These are phyloP conservation scores for Verruconis gallopava DNA, from an alignment of 2,329 filamentous ascomycete genomes.

Conservation along the genomic window DNA sequence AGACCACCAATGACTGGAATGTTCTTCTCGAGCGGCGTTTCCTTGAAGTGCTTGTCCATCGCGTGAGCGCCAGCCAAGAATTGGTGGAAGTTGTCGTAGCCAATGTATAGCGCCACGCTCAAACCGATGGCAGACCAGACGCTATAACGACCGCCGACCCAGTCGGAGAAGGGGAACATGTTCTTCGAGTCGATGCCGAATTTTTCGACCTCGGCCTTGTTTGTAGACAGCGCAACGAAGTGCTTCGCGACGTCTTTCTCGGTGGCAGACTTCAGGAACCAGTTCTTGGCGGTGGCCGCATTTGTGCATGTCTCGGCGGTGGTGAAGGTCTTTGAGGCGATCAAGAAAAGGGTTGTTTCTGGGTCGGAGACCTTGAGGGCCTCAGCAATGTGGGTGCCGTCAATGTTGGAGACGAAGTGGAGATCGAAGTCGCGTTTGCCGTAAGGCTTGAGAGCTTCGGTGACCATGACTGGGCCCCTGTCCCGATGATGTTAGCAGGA, in stretches of 20 bases:
- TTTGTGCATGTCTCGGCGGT: constrained; percentile 96
- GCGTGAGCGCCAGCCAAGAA: constrained; percentile 90
- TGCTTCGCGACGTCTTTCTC: constrained; percentile 84
- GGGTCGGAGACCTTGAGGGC: constrained; percentile 79
- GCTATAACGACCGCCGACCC: constrained; percentile 96
- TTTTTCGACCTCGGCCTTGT: constrained; percentile 88
- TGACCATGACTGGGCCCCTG: constrained; percentile 96
- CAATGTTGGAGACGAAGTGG: constrained; percentile 99
- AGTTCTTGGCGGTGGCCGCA: constrained; percentile 89
- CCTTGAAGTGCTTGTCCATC: constrained; percentile 97
- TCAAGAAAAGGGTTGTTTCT: constrained; percentile 96
- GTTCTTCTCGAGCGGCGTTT: constrained; percentile 83
- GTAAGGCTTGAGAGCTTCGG: constrained; percentile 92
- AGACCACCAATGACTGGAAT: constrained; percentile 88
- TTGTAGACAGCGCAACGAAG: constrained; percentile 96
- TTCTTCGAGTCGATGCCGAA: constrained; percentile 98
- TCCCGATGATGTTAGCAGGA: too few relatives aligned
- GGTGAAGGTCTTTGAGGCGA: constrained; percentile 98
- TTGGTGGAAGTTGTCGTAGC: constrained; percentile 93
- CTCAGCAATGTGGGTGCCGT: constrained; percentile 95
- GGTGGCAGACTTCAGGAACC: constrained; percentile 84
- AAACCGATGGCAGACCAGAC: constrained; percentile 98
- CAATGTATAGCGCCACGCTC: constrained; percentile 87
- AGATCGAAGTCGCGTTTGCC: constrained; percentile 73
- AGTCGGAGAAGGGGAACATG: constrained; percentile 99